phyloP scores from a whole-genome alignment of 257 asterid species.

The Avicennia marina region DNA sequence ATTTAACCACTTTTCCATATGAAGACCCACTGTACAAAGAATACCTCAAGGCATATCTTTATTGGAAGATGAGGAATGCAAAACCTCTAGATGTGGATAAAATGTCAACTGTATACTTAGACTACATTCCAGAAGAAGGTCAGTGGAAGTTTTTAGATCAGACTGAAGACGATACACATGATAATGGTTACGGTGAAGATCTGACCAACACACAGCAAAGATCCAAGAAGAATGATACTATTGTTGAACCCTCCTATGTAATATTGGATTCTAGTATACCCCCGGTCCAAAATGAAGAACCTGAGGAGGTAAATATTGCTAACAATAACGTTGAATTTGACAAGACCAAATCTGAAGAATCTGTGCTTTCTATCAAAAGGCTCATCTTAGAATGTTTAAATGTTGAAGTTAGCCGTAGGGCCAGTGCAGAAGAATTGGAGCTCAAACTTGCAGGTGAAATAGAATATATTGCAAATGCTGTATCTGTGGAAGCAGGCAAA shows the following conservation, averaged over 20 bases:
- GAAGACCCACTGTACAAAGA: constrained; percentile 52
- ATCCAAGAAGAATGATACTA: constrained; percentile 25
- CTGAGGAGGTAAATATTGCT: constrained; percentile 17
- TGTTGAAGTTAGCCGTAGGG: constrained; percentile 75
- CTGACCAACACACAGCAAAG: constrained; percentile 18
- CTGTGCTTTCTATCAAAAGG: constrained; percentile 37
- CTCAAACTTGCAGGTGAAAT: constrained; percentile 61
- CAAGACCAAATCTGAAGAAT: constrained; percentile 23
- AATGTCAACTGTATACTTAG: constrained; percentile 45
- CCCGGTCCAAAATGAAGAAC: constrained; percentile 34
- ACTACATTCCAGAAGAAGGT: constrained; percentile 72
- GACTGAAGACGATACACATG: constrained; percentile 27
- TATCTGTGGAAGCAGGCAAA: constrained; percentile 48
- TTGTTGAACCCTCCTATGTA: constrained; percentile 66
- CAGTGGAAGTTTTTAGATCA: constrained; percentile 65
- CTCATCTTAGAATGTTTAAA: constrained; percentile 54
- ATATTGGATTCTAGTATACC: constrained; percentile 48
- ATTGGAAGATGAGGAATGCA: constrained; percentile 36
- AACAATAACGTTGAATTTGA: constrained; percentile 27
- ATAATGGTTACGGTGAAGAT: constrained; percentile 18
- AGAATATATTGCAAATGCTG: constrained; percentile 67
- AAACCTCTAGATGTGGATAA: constrained; percentile 35
- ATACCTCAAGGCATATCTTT: constrained; percentile 39
- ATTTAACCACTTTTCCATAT: constrained; percentile 27
- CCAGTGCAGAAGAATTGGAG: constrained; percentile 53